These are phyloP conservation scores for Cryptococcus sp. DNA, from an alignment of 1,284 basidiomycete genomes.

Conservation along the genomic window DNA sequence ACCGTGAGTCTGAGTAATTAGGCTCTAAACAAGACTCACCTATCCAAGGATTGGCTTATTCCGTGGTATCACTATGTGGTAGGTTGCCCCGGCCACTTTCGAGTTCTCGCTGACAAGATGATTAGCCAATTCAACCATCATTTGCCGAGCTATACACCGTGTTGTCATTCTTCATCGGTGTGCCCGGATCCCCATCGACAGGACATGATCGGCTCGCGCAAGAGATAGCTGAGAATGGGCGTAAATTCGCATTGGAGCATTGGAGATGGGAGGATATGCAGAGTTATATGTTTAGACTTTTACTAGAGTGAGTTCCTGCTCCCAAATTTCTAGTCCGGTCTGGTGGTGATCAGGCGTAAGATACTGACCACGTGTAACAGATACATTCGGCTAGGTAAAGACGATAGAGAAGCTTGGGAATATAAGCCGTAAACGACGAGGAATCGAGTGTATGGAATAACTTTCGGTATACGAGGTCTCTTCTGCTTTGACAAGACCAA, in stretches of 20 bases:
- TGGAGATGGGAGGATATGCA: constrained; percentile 54
- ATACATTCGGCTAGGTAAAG: constrained; percentile 2
- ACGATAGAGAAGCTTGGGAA: constrained; percentile 2
- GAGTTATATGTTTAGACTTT: constrained; percentile 47
- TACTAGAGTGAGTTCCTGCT: constrained; percentile 33
- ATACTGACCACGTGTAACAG: background rate
- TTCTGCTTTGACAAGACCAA: too few species aligned
- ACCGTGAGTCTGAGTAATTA: background rate
- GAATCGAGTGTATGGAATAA: too few species aligned
- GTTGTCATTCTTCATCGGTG: constrained; percentile 52
- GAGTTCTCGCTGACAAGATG: background rate
- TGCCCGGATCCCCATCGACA: constrained; percentile 22
- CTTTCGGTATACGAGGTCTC: too few species aligned
- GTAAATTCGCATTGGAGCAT: constrained; percentile 46
- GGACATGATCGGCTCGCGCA: constrained; percentile 49
- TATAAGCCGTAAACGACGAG: too few species aligned
- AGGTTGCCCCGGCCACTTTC: constrained; percentile 8
- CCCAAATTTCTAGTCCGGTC: too few species aligned
- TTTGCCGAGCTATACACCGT: constrained; percentile 52
- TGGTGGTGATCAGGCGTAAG: too few species aligned
- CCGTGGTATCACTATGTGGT: constrained; percentile 51
- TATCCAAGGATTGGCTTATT: constrained; percentile 43
- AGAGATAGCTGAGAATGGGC: constrained; percentile 47
- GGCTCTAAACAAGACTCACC: background rate
- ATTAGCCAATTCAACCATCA: constrained; percentile 49